phyloP scores from a whole-genome alignment of 2,329 filamentous ascomycete species.

The Monosporascus sp. region DNA sequence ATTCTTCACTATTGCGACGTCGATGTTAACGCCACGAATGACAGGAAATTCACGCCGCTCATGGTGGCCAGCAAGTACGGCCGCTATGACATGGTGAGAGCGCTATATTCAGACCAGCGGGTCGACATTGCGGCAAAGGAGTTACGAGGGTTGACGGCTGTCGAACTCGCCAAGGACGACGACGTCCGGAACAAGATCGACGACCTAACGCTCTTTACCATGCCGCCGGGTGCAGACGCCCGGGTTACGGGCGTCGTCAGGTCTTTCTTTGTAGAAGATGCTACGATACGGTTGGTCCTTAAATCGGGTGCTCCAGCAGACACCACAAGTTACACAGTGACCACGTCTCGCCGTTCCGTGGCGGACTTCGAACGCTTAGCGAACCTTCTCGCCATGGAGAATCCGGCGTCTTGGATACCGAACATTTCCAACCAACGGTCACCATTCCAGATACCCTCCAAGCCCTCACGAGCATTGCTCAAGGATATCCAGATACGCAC shows the following conservation, averaged over 20 bases:
- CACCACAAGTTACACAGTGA: slow-evolving; percentile 82
- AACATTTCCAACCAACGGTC: slow-evolving; percentile 70
- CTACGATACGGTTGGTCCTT: slow-evolving; percentile 83
- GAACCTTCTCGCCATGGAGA: slow-evolving; percentile 76
- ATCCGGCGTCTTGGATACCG: slow-evolving; percentile 93
- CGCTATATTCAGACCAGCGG: slow-evolving; percentile 78
- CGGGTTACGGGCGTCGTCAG: slow-evolving; percentile 89
- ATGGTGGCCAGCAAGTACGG: slow-evolving; percentile 99
- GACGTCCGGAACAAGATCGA: slow-evolving; percentile 96
- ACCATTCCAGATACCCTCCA: slow-evolving; percentile 88
- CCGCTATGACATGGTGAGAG: slow-evolving; percentile 84
- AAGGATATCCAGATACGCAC: slow-evolving; percentile 82
- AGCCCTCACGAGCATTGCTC: slow-evolving; percentile 79
- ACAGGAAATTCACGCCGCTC: slow-evolving; percentile 87
- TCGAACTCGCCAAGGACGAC: slow-evolving; percentile 96
- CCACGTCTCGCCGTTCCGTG: slow-evolving; percentile 83
- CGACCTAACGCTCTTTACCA: slow-evolving; percentile 80
- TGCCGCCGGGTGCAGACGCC: slow-evolving; percentile 64
- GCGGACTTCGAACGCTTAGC: slow-evolving; percentile 88
- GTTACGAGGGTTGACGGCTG: slow-evolving; percentile 80
- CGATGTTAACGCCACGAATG: slow-evolving; percentile 94
- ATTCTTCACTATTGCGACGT: slow-evolving; percentile 82
- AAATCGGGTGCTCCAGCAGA: slow-evolving; percentile 88
- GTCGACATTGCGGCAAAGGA: slow-evolving; percentile 84
- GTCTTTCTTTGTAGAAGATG: slow-evolving; percentile 96